Base-by-base conservation (phyloP, 768 basidiomycete species). In the Trametes punicea region DNA sequence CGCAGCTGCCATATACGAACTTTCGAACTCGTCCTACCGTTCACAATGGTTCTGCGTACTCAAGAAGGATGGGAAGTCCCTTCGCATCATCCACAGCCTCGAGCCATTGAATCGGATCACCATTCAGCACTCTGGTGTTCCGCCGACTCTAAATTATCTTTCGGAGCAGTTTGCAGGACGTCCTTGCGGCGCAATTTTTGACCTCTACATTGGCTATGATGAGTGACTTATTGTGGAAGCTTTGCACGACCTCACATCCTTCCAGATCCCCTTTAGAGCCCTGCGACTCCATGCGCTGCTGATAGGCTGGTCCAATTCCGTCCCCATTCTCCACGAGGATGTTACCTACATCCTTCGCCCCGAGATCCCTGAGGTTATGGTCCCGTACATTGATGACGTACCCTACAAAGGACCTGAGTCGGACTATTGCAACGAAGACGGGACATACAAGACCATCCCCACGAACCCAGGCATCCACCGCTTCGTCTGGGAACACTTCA, bases 401-500 rank as follows among this genome's bases (percentile, higher is more conserved):
- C 34, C 34, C 4, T 36, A 16, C 34, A 36, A 36, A 36, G 34
- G 34, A 6, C 34, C 34, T 4, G 34, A 36, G 34, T 36, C 34
- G 34, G 34, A 36, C 34, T 36, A 42, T 25, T 8, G 41, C 23
- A 20, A 42, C 20, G 23, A 42, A 25, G 41, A 11, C 15, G 34
- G 34, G 15, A 36, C 34, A 6, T 36, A 36, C 34, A 16, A 36
- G 34, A 36, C 34, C 7, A 36, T 36, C 15, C 6, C 34, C 6
- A 16, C 13, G 34, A 36, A 36, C 34, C 34, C 6, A 5, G 34
- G 34, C 5, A 36, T 36, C 13, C n/a, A n/a, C n/a, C n/a, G n/a
- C n/a, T n/a, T n/a, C n/a, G n/a, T n/a, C n/a, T 79, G 71, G 67
- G 73, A 78, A 49, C 73, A 75, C 26, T 59, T 75, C 10, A 30